Base-by-base conservation (phyloP, 2,329 filamentous ascomycete species). In the Penicillium frequentans region DNA sequence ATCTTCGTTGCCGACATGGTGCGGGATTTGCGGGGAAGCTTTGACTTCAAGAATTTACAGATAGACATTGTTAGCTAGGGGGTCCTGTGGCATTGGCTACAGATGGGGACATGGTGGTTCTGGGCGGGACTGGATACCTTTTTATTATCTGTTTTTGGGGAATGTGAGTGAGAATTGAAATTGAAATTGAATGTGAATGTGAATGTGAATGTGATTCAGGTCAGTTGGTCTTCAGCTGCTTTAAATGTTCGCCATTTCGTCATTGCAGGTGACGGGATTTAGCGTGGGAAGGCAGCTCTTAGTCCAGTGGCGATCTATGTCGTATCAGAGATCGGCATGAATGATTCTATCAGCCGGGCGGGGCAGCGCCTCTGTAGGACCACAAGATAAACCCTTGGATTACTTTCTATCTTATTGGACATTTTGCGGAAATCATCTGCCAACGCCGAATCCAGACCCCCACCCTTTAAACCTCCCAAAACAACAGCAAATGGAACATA, bases 1-100 rank as follows among this genome's bases (percentile, higher is more conserved):
- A 87, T 70, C 68, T 79, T 84, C 59, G 64, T 65, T 19, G 68
- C 60, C 24, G 69, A 59, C 73, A 77, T 76, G 63, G 49, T 69
- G 63, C 49, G 31, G 10, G 48, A 29, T 29, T 58, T 56, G 56
- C 51, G 57, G 19, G 23, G 35, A 24, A 50, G 33, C 39, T 58
- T 61, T 19, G 57, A 39, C 45, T 53, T 63, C 45, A 61, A 49
- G n/a, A 48, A 52, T 26, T 63, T 58, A 27, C 56, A 5, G 14
- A 60, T 49, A 24, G 44, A 59, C 56, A 65, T 61, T 5, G 24
- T 43, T 45, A 27, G 6, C 10, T 35, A 27, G 29, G n/a, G n/a
- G 39, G 19, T 35, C 35, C 13, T 45, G 33, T 33, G 19, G 31
- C 39, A 54, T 53, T 26, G 39, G 39, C 44, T 49, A 26, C 27